phyloP scores from a whole-genome alignment of 352 stramenopile genomes.

The Ophiocytium majus region DNA sequence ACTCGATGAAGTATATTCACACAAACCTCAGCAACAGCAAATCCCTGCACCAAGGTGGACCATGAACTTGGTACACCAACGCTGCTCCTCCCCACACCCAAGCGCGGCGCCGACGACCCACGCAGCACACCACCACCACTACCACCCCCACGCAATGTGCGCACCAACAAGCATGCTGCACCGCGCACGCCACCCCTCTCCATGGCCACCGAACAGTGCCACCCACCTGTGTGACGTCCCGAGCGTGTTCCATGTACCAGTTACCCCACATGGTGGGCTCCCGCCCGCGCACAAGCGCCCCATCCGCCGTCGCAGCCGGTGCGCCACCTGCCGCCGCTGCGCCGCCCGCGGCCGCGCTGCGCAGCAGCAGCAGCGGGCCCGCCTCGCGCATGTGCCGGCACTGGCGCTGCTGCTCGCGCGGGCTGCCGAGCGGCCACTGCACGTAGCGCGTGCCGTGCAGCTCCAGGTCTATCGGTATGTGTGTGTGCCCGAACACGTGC shows the following conservation, averaged over 20 bases:
- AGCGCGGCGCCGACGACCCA: too few relatives aligned
- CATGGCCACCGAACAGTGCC: too few relatives aligned
- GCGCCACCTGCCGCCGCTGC: background rate
- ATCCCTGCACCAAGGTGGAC: too few relatives aligned
- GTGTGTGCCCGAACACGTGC: constrained; percentile 59
- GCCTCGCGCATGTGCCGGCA: constrained; percentile 29
- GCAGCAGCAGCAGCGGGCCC: constrained; percentile 35
- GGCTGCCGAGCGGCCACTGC: constrained; percentile 57
- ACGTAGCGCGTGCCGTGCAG: constrained; percentile 56
- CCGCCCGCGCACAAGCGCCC: background rate
- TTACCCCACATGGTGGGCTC: constrained; percentile 38
- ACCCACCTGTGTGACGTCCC: constrained; percentile 29
- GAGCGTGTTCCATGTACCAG: constrained; percentile 42
- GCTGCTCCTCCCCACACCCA: too few relatives aligned
- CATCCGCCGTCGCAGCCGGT: background rate
- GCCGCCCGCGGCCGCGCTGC: constrained; percentile 34
- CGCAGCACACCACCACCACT: too few relatives aligned
- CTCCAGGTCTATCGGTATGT: constrained; percentile 58
- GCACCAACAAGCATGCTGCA: too few relatives aligned
- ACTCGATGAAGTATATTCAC: too few relatives aligned
- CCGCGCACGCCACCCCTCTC: too few relatives aligned
- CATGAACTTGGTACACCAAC: too few relatives aligned
- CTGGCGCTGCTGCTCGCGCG: constrained; percentile 38
- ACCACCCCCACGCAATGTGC: too few relatives aligned
- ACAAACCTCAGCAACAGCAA: too few relatives aligned